Conservation (phyloP, 2,329 filamentous ascomycete genomes). For the Epichloe gansuensis region DNA sequence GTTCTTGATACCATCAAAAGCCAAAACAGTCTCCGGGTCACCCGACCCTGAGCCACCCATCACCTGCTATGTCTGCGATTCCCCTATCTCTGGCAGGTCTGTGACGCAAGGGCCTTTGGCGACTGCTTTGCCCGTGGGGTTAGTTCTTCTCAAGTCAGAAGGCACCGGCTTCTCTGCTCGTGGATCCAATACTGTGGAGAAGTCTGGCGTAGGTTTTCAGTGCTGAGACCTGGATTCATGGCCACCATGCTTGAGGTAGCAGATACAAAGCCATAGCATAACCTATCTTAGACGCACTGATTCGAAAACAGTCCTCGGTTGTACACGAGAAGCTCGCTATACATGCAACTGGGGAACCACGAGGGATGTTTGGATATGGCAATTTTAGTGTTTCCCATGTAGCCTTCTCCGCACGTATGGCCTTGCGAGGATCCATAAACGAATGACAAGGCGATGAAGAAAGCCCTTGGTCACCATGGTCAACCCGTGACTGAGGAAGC, state of each 20-base stretch:
- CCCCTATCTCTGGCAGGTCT: slow-evolving; percentile 47
- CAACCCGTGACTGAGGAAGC: slow-evolving; percentile 74
- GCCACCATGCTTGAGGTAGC: neutral
- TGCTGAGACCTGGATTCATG: slow-evolving; percentile 35
- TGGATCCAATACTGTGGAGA: slow-evolving; percentile 73
- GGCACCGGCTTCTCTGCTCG: slow-evolving; percentile 86
- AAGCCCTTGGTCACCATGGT: slow-evolving; percentile 79
- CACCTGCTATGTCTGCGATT: slow-evolving; percentile 76
- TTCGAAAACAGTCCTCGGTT: neutral
- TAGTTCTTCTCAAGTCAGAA: slow-evolving; percentile 71
- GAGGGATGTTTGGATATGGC: neutral
- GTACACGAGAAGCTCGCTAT: neutral
- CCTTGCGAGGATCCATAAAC: slow-evolving; percentile 48
- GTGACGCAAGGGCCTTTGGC: slow-evolving; percentile 30
- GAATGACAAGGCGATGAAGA: slow-evolving; percentile 59
- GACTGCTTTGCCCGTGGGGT: slow-evolving; percentile 51
- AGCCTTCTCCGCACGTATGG: slow-evolving; percentile 15
- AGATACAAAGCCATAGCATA: neutral
- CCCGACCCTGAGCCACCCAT: slow-evolving; percentile 33
- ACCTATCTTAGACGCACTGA: neutral
- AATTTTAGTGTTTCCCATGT: neutral
- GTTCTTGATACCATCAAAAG: slow-evolving; percentile 55
- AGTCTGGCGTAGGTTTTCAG: slow-evolving; percentile 67
- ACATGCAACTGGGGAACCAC: neutral
- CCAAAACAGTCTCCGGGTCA: slow-evolving; percentile 14